Evolutionary conservation across 1,139 yeast species (phyloP).

Genomic region (Pichiaceae sp.): DNA sequence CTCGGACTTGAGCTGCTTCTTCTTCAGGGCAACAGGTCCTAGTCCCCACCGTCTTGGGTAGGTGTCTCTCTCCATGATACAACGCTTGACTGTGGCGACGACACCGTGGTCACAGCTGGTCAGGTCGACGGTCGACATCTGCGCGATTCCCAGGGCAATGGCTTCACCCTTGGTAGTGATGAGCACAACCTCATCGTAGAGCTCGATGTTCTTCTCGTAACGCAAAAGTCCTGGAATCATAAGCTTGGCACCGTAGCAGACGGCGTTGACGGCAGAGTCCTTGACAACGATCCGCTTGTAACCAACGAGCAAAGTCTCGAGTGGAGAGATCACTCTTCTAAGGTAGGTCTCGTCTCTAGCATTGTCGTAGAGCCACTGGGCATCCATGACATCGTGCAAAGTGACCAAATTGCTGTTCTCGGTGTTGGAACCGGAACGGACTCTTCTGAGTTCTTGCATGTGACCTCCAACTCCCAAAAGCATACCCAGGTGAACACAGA

Average conservation of each 20-base stretch:
- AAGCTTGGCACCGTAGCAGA: conserved; percentile 97
- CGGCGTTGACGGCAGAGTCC: conserved; percentile 97
- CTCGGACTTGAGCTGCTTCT: conserved; percentile 95
- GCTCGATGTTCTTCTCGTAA: conserved; percentile 95
- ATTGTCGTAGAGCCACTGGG: conserved; percentile 96
- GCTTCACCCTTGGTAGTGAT: conserved; percentile 99
- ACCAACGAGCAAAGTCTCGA: conserved; percentile 87
- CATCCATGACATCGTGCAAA: conserved; percentile 93
- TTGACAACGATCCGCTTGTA: conserved; percentile 96
- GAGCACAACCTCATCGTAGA: conserved; percentile 94
- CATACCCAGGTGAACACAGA: conserved; percentile 98
- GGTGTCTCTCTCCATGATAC: conserved; percentile 98
- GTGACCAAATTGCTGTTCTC: conserved; percentile 92
- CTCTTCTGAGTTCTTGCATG: conserved; percentile 99
- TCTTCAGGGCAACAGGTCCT: conserved; percentile 97
- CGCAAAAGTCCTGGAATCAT: conserved; percentile 98
- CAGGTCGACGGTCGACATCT: conserved; percentile 96
- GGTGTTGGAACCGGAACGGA: conserved; percentile 91
- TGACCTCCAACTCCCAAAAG: conserved; percentile 97
- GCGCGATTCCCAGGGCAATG: conserved; percentile 96
- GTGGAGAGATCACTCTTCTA: conserved; percentile 90
- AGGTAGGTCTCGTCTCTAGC: conserved; percentile 94
- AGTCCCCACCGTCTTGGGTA: conserved; percentile 99
- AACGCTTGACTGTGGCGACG: conserved; percentile 97
- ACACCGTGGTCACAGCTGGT: conserved; percentile 98